Percentiles rank a stretch among this genome's conserved stretches.
These are phyloP conservation scores for Beauveria sp. DNA, from an alignment of 2,329 filamentous ascomycete species.

Conservation along the genomic window DNA sequence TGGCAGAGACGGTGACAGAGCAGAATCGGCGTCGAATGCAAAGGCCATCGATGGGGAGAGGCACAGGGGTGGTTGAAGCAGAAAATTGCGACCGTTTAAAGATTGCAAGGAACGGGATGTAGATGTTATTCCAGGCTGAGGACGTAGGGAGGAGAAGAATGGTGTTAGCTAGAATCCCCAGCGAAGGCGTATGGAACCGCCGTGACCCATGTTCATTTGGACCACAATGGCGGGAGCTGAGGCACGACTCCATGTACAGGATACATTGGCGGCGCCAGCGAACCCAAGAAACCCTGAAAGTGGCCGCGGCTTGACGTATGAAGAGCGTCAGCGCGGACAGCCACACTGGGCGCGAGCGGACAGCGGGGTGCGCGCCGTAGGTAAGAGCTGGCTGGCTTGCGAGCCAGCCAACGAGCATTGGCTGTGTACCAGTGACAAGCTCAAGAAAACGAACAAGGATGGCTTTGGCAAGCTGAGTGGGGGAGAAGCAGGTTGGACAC, in stretches of 20 bases:
- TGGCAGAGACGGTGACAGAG: background rate
- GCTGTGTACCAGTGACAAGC: conserved; percentile 9
- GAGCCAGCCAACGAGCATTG: conserved; percentile 7
- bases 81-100: background rate
- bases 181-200: conserved; percentile 7
- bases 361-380: background rate
- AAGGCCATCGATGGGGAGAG: background rate
- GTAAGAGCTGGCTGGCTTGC: too few species aligned
- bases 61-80: background rate
- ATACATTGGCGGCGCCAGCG: conserved; percentile 10
- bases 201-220: conserved; percentile 6
- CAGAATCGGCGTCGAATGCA: background rate
- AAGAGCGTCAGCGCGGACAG: conserved; percentile 3
- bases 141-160: background rate
- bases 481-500: background rate
- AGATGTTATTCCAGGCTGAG: background rate
- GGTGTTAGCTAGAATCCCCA: conserved; percentile 4
- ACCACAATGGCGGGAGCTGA: conserved; percentile 8
- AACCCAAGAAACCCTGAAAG: conserved; percentile 5
- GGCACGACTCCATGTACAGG: background rate
- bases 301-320: background rate
- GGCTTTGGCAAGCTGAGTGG: conserved; percentile 2
- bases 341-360: background rate
- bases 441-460: conserved; percentile 2
- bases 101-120: background rate